A percentile compares a stretch with the other conserved stretches of the same genome.
Conservation (phyloP, 2,329 filamentous ascomycete species). For the Tolypocladium endophyticum region DNA sequence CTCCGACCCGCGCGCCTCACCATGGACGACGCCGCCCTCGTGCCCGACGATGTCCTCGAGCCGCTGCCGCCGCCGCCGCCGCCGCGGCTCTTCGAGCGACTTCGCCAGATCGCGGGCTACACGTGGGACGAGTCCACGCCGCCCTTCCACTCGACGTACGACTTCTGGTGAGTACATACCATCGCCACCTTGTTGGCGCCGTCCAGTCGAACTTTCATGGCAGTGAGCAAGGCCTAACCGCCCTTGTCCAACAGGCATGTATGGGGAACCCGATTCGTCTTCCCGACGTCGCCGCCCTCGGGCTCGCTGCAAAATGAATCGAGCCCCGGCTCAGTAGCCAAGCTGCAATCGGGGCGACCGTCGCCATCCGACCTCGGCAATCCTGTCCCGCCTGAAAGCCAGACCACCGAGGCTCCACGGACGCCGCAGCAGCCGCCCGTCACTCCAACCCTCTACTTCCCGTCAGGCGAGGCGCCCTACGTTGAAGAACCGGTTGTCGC, state of each 20-base stretch:
- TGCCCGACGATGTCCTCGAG: slow-evolving; percentile 45
- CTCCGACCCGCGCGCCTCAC: slow-evolving; percentile 10
- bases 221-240: background rate
- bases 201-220: background rate
- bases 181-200: background rate
- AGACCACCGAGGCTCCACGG: slow-evolving; percentile 22
- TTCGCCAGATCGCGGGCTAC: slow-evolving; percentile 64
- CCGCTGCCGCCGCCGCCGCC: slow-evolving; percentile 56
- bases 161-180: slow-evolving; percentile 58
- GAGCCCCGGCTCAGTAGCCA: slow-evolving; percentile 31
- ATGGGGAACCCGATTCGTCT: slow-evolving; percentile 50
- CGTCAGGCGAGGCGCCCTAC: slow-evolving; percentile 36
- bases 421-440: slow-evolving; percentile 10
- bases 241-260: slow-evolving; percentile 43
- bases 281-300: slow-evolving; percentile 35
- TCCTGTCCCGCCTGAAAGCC: slow-evolving; percentile 16
- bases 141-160: slow-evolving; percentile 62
- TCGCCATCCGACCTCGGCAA: slow-evolving; percentile 27
- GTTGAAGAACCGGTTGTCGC: slow-evolving; percentile 63
- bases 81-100: slow-evolving; percentile 58
- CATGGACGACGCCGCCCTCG: slow-evolving; percentile 41
- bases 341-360: slow-evolving; percentile 30
- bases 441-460: slow-evolving; percentile 19
- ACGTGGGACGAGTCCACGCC: slow-evolving; percentile 59
- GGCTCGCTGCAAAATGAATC: slow-evolving; percentile 32